Percentiles rank a stretch among this genome's conserved stretches.
phyloP scores from a whole-genome alignment of 1,284 basidiomycete species.

The Sparassis latifolia region DNA sequence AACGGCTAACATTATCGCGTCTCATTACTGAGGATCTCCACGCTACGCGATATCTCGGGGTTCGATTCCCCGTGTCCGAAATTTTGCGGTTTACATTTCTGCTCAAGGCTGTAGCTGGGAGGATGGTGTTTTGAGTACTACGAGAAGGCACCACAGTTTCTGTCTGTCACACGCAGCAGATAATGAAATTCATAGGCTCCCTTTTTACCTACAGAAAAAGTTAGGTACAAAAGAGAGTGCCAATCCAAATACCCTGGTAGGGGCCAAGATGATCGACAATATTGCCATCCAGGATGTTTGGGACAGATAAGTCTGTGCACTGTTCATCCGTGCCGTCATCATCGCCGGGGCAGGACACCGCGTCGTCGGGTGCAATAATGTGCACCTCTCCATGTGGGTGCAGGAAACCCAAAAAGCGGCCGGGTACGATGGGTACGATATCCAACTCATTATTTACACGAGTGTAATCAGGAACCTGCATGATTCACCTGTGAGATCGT shows the following conservation, averaged over 20 bases:
- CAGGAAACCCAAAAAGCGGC: constrained; percentile 31
- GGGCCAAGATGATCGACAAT: constrained; percentile 47
- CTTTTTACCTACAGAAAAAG: too few relatives aligned
- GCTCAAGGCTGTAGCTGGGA: too few relatives aligned
- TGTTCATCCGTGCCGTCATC: constrained; percentile 41
- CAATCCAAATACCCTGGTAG: constrained; percentile 47
- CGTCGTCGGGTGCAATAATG: constrained; percentile 24
- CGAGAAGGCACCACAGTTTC: too few relatives aligned
- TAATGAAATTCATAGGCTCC: too few relatives aligned
- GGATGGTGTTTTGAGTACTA: too few relatives aligned
- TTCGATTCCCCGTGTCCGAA: constrained; percentile 45
- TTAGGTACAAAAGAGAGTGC: constrained; percentile 39
- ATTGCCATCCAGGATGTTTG: constrained; percentile 35
- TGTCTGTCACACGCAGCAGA: too few relatives aligned
- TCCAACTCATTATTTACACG: constrained; percentile 34
- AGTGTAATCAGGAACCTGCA: constrained; percentile 25
- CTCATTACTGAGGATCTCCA: constrained; percentile 9
- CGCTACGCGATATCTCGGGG: constrained; percentile 54
- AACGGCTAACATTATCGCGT: constrained; percentile 20
- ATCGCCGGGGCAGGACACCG: constrained; percentile 28
- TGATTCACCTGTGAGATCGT: neutral
- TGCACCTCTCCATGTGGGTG: constrained; percentile 34
- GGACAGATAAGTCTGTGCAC: constrained; percentile 40
- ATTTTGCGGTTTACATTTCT: neutral
- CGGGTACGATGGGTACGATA: constrained; percentile 34